phyloP scores from a whole-genome alignment of 352 stramenopile genomes.

The Pythium volutum region DNA sequence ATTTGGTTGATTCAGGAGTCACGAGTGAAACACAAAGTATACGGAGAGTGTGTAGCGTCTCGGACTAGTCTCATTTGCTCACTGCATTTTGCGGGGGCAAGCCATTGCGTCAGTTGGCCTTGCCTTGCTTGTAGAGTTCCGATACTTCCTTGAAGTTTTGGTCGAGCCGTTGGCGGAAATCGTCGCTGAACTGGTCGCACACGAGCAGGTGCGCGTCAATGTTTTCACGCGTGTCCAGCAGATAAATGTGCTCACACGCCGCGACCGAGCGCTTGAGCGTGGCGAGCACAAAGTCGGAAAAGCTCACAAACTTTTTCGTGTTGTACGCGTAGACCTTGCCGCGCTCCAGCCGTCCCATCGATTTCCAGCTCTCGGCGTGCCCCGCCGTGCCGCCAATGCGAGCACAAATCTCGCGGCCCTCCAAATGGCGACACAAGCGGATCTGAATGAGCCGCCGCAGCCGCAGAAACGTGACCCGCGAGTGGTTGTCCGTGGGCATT shows the following conservation, averaged over 20 bases:
- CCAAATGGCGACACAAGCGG: conserved; percentile 60
- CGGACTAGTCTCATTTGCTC: background rate
- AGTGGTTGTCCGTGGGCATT: conserved; percentile 24
- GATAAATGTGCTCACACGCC: conserved; percentile 66
- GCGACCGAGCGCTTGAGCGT: conserved; percentile 44
- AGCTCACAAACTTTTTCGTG: conserved; percentile 46
- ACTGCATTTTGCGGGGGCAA: no score
- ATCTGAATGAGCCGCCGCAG: conserved; percentile 71
- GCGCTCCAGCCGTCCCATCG: conserved; percentile 43
- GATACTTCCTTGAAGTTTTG: conserved; percentile 30
- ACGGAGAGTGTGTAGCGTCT: conserved; percentile 4
- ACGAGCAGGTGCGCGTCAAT: conserved; percentile 72
- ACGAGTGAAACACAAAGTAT: conserved; percentile 11
- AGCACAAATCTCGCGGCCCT: conserved; percentile 52
- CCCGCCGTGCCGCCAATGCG: conserved; percentile 2
- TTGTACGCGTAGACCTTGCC: conserved; percentile 56
- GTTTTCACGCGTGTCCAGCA: conserved; percentile 49
- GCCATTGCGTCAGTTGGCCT: conserved; percentile 1
- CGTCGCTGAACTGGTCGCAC: conserved; percentile 64
- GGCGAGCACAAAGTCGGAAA: conserved; percentile 57
- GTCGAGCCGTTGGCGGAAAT: conserved; percentile 39
- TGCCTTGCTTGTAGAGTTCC: conserved; percentile 29
- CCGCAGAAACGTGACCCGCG: conserved; percentile 42
- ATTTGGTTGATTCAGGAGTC: conserved; percentile 3
- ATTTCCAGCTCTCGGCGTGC: conserved; percentile 36